A percentile compares a stretch with the other conserved stretches of the same genome.
These are phyloP conservation scores for Acanthochlamys bracteata DNA, from an alignment of 106 monocot genomes.

Conservation along the genomic window DNA sequence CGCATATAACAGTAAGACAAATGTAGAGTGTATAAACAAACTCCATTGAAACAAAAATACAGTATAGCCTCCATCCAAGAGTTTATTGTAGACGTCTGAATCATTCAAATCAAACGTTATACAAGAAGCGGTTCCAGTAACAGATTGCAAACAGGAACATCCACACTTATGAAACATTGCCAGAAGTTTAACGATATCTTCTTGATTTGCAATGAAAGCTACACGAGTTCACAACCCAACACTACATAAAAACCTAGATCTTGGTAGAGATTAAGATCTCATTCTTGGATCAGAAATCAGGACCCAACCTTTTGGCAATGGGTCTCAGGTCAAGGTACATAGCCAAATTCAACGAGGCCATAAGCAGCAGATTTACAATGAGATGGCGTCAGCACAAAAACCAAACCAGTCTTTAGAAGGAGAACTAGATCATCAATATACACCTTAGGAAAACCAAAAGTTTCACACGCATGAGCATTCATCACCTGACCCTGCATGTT, in stretches of 20 bases:
- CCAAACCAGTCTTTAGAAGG: constrained; percentile 9
- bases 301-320: background rate
- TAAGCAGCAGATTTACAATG: constrained; percentile 4
- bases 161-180: no score
- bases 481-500: constrained; percentile 53
- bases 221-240: background rate
- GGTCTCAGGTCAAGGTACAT: constrained; percentile 1
- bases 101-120: no score
- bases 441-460: background rate
- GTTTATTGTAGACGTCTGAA: no score
- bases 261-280: background rate
- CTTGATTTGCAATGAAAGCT: no score
- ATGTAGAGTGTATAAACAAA: no score
- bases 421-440: constrained; percentile 1
- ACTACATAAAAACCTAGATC: background rate
- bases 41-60: no score
- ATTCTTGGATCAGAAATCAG: background rate
- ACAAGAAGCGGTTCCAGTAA: no score
- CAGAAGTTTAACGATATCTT: no score
- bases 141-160: no score
- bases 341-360: background rate
- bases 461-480: background rate
- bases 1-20: no score
- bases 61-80: no score
- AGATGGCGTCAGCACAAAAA: background rate